Evolutionary conservation across 306 rosid species (phyloP), one percentile per base, ranked within the genome.

Genomic region (Alnus rubra): DNA sequence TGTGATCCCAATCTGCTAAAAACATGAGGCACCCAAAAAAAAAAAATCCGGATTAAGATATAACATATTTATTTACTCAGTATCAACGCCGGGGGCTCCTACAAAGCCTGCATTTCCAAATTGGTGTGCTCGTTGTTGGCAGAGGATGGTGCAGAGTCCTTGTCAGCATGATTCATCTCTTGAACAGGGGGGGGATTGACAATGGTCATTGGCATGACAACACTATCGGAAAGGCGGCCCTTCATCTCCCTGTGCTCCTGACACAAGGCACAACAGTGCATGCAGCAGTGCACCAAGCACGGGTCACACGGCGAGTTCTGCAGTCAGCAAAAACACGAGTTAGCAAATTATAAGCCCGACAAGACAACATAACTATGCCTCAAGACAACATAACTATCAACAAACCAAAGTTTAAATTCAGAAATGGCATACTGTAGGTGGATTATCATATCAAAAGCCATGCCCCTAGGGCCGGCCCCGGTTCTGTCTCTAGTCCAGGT

Each of bases 191-290:
- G 98, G 16, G 96, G 94, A 83, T 90, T 90, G 55, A 93, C 90
- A 0, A 96, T 81, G 0, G 97, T 96, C 97, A 96, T 91, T 28
- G 91, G 90, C 78, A 89, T 80, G 30, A 77, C 90, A 7, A 78
- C 42, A 33, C 77, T 84, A 52, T 96, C 97, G 0, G 98, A 80
- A 39, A 96, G 97, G 56, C 97, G 85, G 49, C 90, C 91, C 82
- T 89, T 90, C 94, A 89, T 91, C 94, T 96, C 99, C 83, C 97
- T 80, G 86, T 96, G 99, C 89, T 96, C 98, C 80, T 93, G 97
- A 82, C 99, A 96, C 81, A 96, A 64, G 86, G 98, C 99, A 28
- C 99, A 93, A 97, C 97, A 90, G 86, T 95, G 98, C 79, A 88
- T 79, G 86, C 97, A 96, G 87, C 99, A 96, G 78, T 96, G 96